These are phyloP conservation scores for Trichoderma reesei DNA, from an alignment of 495 filamentous ascomycete genomes.

Conservation along the genomic window DNA sequence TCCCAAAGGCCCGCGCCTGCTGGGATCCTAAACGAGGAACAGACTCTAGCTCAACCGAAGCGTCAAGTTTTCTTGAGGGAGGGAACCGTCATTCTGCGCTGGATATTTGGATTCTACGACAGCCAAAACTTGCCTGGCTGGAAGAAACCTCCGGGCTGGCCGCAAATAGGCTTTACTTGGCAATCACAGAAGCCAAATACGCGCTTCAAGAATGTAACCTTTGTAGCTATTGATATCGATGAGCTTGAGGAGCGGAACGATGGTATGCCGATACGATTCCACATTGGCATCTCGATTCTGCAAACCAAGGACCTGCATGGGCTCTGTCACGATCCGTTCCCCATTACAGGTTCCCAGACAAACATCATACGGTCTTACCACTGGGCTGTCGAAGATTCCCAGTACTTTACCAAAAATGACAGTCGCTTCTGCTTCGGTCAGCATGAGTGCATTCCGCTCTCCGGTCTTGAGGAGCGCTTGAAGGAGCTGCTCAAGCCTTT, in stretches of 20 bases:
- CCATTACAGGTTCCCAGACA: not conserved
- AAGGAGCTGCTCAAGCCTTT: not conserved
- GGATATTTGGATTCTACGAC: not conserved
- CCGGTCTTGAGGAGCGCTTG: not conserved
- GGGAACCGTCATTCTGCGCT: not conserved
- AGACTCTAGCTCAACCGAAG: not conserved
- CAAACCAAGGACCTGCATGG: not conserved
- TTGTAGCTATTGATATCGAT: slow-evolving; percentile 2
- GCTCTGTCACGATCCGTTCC: not conserved
- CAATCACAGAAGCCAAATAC: not conserved
- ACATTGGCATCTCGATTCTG: slow-evolving; percentile 5
- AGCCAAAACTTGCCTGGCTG: not conserved
- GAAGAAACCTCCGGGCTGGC: not conserved
- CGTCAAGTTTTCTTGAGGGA: not conserved
- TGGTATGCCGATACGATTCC: not conserved
- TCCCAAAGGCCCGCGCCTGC: not conserved
- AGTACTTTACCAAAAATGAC: not conserved
- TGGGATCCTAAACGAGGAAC: not conserved
- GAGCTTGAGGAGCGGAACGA: not conserved
- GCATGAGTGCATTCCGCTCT: not conserved
- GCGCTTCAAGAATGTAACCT: not conserved
- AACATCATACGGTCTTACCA: not conserved
- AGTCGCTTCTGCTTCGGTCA: slow-evolving; percentile 1
- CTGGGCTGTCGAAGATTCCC: not conserved
- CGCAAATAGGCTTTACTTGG: not conserved